Base-by-base conservation (phyloP, 148 eudicot species). In the Chenopodium formosanum region DNA sequence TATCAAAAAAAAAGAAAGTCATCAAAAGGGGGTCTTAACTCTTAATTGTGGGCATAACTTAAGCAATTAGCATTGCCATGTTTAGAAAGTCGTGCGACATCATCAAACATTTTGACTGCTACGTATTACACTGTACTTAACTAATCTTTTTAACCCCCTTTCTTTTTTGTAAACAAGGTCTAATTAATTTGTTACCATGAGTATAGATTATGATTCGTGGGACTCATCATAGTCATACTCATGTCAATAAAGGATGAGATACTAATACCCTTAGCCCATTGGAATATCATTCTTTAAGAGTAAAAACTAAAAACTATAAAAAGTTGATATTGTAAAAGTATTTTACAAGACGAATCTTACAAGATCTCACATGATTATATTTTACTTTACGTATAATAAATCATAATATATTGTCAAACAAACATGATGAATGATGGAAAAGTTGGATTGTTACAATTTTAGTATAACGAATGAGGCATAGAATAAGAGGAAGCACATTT, bases 61-160 rank as follows among this genome's bases (percentile, higher is more conserved):
- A 12, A 16, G 27, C 72, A 23, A 20, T 19, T 78, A 4, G 80
- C 1, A 40, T 66, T 78, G 73, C 62, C 80, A 44, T 66, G 40
- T 66, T 74, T 48, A 27, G 76, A 50, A 74, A 52, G 77, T 67
- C 63, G 37, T 78, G 80, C 73, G 32, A 60, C 29, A 71, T 31
- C 34, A 72, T 29, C 29, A 32, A 58, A 47, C 32, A 71, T 71
- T 14, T 37, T 77, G 79, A 77, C 71, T 65, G 25, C 56, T 7
- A 40, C 22, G 25, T 40, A 3, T 40, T 8, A 40, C 14, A 40
- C 14, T 34, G 11, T 6, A 40, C 44, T 31, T 2, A 12, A 14
- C 3, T 14, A 52, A 53, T 13, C 19, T 53, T 53, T 16, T 53
- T 16, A 53, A 53, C 60, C 60, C 37, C 11, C 17, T 34, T 34